Evolutionary conservation across 75 land plant species (phyloP).

Genomic region (Azolla pinnata): DNA sequence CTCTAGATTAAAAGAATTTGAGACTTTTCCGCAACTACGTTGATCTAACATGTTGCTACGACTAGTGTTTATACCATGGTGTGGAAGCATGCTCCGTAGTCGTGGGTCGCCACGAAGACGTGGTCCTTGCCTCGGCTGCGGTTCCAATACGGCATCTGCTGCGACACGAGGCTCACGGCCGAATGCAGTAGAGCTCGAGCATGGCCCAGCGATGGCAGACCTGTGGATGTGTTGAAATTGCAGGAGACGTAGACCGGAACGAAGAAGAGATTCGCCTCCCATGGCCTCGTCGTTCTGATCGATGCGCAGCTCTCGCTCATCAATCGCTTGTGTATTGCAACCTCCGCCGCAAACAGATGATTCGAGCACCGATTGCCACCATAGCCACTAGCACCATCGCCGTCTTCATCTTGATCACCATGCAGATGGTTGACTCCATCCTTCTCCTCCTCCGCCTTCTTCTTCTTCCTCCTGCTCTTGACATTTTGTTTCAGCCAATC

Average conservation of each 20-base stretch:
- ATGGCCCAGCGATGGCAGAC: slow-evolving; percentile 73
- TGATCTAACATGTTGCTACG: too few relatives aligned
- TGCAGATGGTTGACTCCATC: too few relatives aligned
- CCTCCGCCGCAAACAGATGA: slow-evolving; percentile 92
- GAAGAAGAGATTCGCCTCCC: slow-evolving; percentile 86
- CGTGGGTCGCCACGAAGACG: slow-evolving; percentile 85
- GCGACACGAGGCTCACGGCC: slow-evolving; percentile 55
- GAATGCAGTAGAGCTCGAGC: slow-evolving; percentile 45
- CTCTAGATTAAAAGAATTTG: too few relatives aligned
- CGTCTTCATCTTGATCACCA: too few relatives aligned
- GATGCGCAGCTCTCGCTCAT: slow-evolving; percentile 33
- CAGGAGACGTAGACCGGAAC: slow-evolving; percentile 93
- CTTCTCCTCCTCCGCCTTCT: too few relatives aligned
- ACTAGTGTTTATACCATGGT: too few relatives aligned
- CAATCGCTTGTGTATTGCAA: slow-evolving; percentile 69
- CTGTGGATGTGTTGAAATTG: slow-evolving; percentile 74
- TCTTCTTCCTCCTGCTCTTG: too few relatives aligned
- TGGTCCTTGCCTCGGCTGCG: slow-evolving; percentile 70
- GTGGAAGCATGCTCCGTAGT: slow-evolving; percentile 88
- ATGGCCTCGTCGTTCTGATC: slow-evolving; percentile 48
- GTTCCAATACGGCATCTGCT: slow-evolving; percentile 68
- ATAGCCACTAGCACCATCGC: too few relatives aligned
- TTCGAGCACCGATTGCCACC: slow-evolving; percentile 48
- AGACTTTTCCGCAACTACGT: too few relatives aligned
- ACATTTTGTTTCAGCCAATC: slow-evolving; percentile 74